Base-by-base conservation (phyloP, 2,329 filamentous ascomycete species). In the Aspergillus fijiensis region DNA sequence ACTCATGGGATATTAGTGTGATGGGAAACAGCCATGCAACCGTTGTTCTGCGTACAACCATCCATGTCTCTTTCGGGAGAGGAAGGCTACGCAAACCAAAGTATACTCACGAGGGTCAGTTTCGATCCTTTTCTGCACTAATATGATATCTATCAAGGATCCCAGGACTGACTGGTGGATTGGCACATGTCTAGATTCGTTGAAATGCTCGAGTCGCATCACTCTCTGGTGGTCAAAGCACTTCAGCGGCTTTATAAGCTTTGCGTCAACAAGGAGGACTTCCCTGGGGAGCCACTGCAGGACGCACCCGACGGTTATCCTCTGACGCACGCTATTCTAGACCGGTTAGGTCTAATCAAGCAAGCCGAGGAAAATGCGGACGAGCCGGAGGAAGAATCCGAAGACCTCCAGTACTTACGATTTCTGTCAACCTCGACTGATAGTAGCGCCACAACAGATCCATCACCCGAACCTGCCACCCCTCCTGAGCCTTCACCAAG, bases 11-110 rank as follows among this genome's bases (percentile, higher is more conserved):
- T 49, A n/a, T 9, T 59, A 79, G 77, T 79, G 77, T 63, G 77
- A 79, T 71, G 77, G 77, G 42, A 78, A 78, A 58, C 77, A 79
- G 58, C 77, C 77, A 51, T 79, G 77, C 63, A 76, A 77, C 59
- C 76, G 77, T 53, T 79, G 77, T 62, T 75, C 76, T 14, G 69
- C 74, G 49, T 77, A 78, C 62, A 78, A 79, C 53, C 76, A 79
- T 53, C 75, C 75, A 45, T 79, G 77, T 63, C 70, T 79, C 14
- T 79, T 79, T 61, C 73, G 77, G 12, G 77, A 79, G 63, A 72
- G 75, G 61, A 79, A 78, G 61, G 74, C 76, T 16, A 78, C 75
- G 0, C 76, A 79, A 61, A 76, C 75, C 12, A 79, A 78, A 61
- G 74, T 77, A 10, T 79, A 79, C 60, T 79, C 77, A 51, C 70